Evolutionary conservation across 2,329 filamentous ascomycete species (phyloP), one percentile per base, ranked within the genome.

Genomic region (Lachnellula hyalina): DNA sequence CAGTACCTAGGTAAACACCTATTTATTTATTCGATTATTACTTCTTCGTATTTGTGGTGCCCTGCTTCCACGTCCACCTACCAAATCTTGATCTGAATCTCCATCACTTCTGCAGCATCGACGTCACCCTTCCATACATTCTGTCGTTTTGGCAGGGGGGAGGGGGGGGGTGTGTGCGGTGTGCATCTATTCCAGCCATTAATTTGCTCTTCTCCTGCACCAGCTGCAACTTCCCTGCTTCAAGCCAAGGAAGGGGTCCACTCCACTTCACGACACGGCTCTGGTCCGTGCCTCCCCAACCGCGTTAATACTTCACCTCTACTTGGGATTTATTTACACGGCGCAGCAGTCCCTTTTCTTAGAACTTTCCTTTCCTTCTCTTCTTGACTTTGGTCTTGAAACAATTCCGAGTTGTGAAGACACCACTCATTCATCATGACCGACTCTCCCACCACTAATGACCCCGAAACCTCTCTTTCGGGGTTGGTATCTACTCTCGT

Each of bases 401-500:
- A 5, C 23, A 21, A 12, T 12, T 14, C 14, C 4, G 19, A 21
- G 5, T 46, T 32, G 23, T 7, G 11, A 25, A 32, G 44, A 6
- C 11, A 34, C 38, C 6, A 53, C 17, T 46, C 38, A 40, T 36
- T 51, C 25, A 51, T 52, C 52, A 53, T 58, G 55, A 21, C 41
- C 28, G 36, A 52, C 19, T 21, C 28, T 34, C n/a, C 56, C 5
- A 40, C 49, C 19, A 14, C 49, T 9, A 61, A 59, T 40, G 28
- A 42, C 28, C 47, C 53, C 15, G 52, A 56, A 32, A 48, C 59
- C 42, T 67, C 68, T 41, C 41, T 69, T 25, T 68, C 66, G 3
- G 75, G 73, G 15, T 68, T 82, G 49, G 56, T 82, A 32, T 71
- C 75, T 41, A 79, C 77, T 14, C 67, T 82, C 41, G 62, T 78